Evolutionary conservation across 352 stramenopile genomes (phyloP), one percentile per base, ranked within the genome.

Genomic region (Globisporangium alternatum): DNA sequence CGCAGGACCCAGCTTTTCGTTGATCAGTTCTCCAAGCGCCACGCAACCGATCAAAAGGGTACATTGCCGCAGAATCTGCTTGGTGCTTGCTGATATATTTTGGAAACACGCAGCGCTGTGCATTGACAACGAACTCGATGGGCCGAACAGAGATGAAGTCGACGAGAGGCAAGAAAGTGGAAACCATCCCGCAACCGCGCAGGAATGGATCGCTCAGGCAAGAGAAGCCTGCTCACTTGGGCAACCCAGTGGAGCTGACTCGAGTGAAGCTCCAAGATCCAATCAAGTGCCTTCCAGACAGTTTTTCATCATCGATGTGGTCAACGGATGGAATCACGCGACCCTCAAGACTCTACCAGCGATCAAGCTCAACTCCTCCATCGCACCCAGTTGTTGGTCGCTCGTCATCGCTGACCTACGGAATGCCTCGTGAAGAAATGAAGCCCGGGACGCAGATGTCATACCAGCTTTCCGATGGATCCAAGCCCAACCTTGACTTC

Each of bases 201-300:
- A 62, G 55, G 60, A 60, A 56, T 33, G 58, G 65, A 52, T 31
- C 28, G 53, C 30, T 62, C 68, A 37, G 41, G 30, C 56, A 70
- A 57, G 69, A 81, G 41, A 88, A 87, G 57, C 68, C 69, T 37
- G 58, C 68, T 55, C 74, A 78, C 35, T 59, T 71, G 35, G 74
- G 72, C 58, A 80, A 83, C 54, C 72, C 78, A 19, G 70, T 85
- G 7, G 76, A 87, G 65, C 65, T 75, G 53, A 70, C 80, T 52
- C 75, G 72, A 45, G 76, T 87, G 56, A 87, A 85, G 76, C 70
- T 87, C 54, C 76, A 85, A 67, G 72, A 84, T 49, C 76, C 76
- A 21, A 64, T 69, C 25, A 66, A 75, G 33, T 81, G 70, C 45
- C 56, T 73, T 22, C 41, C 64, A 43, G 71, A 74, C 31, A 67